phyloP scores from a whole-genome alignment of 1,139 yeast genomes.

The Taphrina deformans region DNA sequence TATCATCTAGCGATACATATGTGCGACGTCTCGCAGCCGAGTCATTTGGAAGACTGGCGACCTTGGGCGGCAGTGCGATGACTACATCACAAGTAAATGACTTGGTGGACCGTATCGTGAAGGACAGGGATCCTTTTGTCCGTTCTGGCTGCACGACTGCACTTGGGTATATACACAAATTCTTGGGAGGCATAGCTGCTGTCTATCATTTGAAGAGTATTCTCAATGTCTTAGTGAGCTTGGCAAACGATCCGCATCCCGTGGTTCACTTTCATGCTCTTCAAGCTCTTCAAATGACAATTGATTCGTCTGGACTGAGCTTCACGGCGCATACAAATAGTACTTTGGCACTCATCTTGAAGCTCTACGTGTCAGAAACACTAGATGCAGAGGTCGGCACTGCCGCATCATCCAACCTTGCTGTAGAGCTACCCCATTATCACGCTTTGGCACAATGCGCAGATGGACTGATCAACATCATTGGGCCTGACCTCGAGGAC shows the following conservation, averaged over 20 bases:
- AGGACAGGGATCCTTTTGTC: conserved; percentile 59
- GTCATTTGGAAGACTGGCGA: conserved; percentile 62
- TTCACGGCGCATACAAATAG: conserved; percentile 50
- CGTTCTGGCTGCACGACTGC: conserved; percentile 67
- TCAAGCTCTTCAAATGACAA: conserved; percentile 57
- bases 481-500: conserved; percentile 55
- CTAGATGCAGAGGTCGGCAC: conserved; percentile 56
- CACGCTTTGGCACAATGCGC: conserved; percentile 50
- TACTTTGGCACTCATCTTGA: conserved; percentile 53
- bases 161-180: conserved; percentile 60
- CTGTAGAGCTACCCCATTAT: conserved; percentile 50
- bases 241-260: conserved; percentile 81
- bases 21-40: conserved; percentile 60
- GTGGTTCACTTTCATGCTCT: conserved; percentile 73
- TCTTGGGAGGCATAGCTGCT: conserved; percentile 50
- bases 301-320: conserved; percentile 59
- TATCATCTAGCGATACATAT: conserved; percentile 35
- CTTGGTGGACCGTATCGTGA: conserved; percentile 63
- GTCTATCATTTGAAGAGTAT: conserved; percentile 50
- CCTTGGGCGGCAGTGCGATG: conserved; percentile 49
- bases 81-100: conserved; percentile 55
- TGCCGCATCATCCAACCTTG: conserved; percentile 53
- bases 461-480: conserved; percentile 50
- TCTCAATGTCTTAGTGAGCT: conserved; percentile 59
- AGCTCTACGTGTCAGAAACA: conserved; percentile 54